These are phyloP conservation scores for Leptodontidium sp. DNA, from an alignment of 2,329 filamentous ascomycete genomes.

Conservation along the genomic window DNA sequence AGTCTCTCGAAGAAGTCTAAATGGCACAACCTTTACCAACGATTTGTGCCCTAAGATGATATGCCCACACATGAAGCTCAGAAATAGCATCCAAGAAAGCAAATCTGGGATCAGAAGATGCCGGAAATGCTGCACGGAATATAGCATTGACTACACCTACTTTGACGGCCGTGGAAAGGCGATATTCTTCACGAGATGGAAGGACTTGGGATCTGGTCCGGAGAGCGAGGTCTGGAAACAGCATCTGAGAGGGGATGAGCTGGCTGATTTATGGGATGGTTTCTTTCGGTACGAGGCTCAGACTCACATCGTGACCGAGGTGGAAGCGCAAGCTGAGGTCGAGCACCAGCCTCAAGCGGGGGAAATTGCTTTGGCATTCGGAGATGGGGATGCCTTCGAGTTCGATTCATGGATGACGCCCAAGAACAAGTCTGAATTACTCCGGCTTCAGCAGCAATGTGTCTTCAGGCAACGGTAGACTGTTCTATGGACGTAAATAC, in stretches of 20 bases:
- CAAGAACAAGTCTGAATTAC: slow-evolving; percentile 21
- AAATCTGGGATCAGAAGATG: slow-evolving; percentile 18
- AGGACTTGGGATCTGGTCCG: slow-evolving; percentile 28
- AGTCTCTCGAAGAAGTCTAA: neutral
- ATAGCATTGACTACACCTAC: slow-evolving; percentile 26
- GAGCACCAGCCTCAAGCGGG: neutral
- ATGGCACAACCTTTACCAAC: neutral
- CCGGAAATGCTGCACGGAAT: slow-evolving; percentile 29
- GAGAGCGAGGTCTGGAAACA: slow-evolving; percentile 28
- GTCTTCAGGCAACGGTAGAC: no score
- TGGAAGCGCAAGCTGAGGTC: no score
- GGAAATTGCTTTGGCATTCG: slow-evolving; percentile 23
- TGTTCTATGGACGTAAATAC: no score
- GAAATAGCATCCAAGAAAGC: neutral
- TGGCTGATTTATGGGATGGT: no score
- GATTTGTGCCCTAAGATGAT: neutral
- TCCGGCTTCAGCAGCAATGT: neutral
- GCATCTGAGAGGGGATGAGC: slow-evolving; percentile 11
- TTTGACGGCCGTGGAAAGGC: slow-evolving; percentile 21
- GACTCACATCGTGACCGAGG: no score
- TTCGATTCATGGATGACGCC: slow-evolving; percentile 26
- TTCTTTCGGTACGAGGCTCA: no score
- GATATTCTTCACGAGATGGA: slow-evolving; percentile 33
- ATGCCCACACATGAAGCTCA: slow-evolving; percentile 10
- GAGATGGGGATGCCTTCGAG: slow-evolving; percentile 23